Conservation (phyloP, 352 stramenopile species). For the Globisporangium yorkense region DNA sequence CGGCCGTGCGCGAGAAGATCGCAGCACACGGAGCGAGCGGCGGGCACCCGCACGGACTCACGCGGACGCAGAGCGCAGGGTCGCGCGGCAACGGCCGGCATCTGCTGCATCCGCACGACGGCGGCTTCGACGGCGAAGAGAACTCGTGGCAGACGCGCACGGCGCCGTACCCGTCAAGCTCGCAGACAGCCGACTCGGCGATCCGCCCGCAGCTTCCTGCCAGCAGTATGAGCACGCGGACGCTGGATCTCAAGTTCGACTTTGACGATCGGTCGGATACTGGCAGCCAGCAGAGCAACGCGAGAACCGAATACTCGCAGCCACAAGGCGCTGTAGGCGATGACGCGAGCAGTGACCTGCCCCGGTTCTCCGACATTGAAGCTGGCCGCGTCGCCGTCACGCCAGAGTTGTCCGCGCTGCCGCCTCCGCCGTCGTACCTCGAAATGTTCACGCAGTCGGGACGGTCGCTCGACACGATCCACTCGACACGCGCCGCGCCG, state of each 20-base stretch:
- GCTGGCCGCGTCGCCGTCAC: slow-evolving; percentile 21
- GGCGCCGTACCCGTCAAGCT: slow-evolving; percentile 4
- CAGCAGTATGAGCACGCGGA: slow-evolving; percentile 18
- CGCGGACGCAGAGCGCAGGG: slow-evolving; percentile 21
- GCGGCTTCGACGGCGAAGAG: neutral
- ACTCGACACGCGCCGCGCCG: slow-evolving; percentile 1
- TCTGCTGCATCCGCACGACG: neutral
- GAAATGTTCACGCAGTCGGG: slow-evolving; percentile 35
- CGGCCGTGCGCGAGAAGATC: neutral
- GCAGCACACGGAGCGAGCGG: slow-evolving; percentile 13
- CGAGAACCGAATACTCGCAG: neutral
- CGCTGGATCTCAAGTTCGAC: slow-evolving; percentile 8
- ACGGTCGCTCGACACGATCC: slow-evolving; percentile 7
- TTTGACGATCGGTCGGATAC: slow-evolving; percentile 10
- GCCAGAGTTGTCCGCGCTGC: slow-evolving; percentile 17
- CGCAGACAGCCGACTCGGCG: slow-evolving; percentile 3
- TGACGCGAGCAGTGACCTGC: slow-evolving; percentile 8
- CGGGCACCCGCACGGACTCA: slow-evolving; percentile 18
- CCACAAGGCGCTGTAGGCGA: neutral
- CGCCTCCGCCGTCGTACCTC: slow-evolving; percentile 29
- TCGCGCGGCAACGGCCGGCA: neutral
- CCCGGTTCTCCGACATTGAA: slow-evolving; percentile 40
- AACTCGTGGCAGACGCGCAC: slow-evolving; percentile 15
- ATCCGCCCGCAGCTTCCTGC: slow-evolving; percentile 12
- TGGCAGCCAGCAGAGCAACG: slow-evolving; percentile 13